Evolutionary conservation across 2,329 filamentous ascomycete species (phyloP), one percentile per base, ranked within the genome.

Genomic region (Colletotrichum tropicicola): DNA sequence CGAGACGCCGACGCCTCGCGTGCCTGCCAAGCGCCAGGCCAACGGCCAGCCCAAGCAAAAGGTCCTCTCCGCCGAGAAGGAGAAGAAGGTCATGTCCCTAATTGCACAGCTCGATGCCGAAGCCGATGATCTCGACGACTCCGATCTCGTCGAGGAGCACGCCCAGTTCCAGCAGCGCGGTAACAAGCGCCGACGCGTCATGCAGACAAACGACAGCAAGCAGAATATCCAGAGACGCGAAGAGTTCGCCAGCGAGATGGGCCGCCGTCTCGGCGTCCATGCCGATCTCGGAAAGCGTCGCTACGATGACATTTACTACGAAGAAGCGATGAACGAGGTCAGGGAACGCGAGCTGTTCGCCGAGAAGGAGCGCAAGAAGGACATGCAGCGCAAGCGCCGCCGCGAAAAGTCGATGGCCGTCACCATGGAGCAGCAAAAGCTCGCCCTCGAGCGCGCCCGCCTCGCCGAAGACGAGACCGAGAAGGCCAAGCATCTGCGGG

Each of bases 281-380:
- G 88, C 91, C 52, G 85, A 89, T 53, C 84, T 88, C 17, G 93
- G 93, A 39, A 92, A 92, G 72, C 85, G 90, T 56, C 89, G 92
- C 30, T 98, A 92, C 75, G 88, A 92, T 64, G 85, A 91, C 13
- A 82, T 90, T 47, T 90, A 96, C 75, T 94, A 94, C 73, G 88
- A 92, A 17, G 90, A 92, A 41, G 95, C 96, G 2, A 87, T 95
- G 65, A 88, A 92, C 56, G 91, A 97, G 71, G 95, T 98, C 2
- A 92, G 96, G 70, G 91, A 94, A 67, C 93, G 93, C 69, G 95
- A 98, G 76, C 85, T 98, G 7, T 91, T 92, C 66, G 94, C 95
- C 66, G 96, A 99, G 78, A 99, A 99, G 81, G 96, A 99, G 79
- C 93, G 96, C 69, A 99, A 99, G 83, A 99, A 99, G 82, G 96